Conservation (phyloP, 257 asterid species). For the Lycium ferocissimum region DNA sequence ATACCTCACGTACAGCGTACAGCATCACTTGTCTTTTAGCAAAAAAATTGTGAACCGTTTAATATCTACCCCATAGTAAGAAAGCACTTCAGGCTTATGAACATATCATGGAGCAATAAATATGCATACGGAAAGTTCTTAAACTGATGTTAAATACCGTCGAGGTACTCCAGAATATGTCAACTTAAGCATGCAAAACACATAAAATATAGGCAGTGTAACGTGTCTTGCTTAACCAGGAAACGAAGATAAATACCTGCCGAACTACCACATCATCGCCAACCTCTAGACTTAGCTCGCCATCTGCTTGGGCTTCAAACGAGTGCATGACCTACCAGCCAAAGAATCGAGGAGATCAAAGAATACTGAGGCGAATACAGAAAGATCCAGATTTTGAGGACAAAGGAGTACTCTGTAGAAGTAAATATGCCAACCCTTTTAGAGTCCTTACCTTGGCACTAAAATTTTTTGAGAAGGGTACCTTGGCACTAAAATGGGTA, state of each 20-base stretch:
- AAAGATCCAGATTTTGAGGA: constrained; percentile 1
- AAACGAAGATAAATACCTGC: constrained; percentile 56
- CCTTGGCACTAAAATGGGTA: constrained; percentile 71
- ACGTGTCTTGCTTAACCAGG: constrained; percentile 8
- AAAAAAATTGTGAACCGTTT: not conserved
- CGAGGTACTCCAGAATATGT: not conserved
- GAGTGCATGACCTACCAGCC: constrained; percentile 74
- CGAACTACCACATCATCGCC: constrained; percentile 81
- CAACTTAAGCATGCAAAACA: not conserved
- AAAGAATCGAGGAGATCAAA: not conserved
- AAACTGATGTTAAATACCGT: not conserved
- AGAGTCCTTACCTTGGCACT: constrained; percentile 64
- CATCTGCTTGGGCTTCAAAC: constrained; percentile 87
- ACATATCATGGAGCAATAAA: not conserved
- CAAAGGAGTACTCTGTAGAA: not conserved
- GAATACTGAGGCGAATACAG: not conserved
- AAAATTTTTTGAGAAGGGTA: constrained; percentile 41
- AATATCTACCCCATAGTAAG: not conserved
- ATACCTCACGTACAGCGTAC: not conserved
- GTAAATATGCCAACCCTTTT: not conserved
- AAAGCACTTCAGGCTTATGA: not conserved
- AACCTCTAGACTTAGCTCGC: constrained; percentile 76
- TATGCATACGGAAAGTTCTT: not conserved
- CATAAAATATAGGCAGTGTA: not conserved
- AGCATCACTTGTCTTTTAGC: not conserved